Evolutionary conservation across 2,329 filamentous ascomycete species (phyloP), one percentile per base, ranked within the genome.

Genomic region (Fusarium sacchari): DNA sequence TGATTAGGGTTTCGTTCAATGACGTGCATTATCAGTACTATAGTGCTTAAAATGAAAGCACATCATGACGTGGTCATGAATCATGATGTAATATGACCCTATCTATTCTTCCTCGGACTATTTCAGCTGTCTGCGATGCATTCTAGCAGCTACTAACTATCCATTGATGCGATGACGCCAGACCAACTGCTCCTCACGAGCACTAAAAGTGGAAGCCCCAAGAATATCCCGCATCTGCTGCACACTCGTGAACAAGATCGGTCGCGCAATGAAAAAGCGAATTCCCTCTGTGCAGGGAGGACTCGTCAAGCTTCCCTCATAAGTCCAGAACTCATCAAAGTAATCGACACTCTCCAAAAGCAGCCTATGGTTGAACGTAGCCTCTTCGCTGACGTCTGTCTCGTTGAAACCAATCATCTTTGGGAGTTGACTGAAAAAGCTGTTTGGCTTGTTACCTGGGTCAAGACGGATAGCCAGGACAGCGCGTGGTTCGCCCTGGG

Each of bases 251-350:
- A 76, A 76, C 40, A 75, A 15, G 2, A 76, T 59, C n/a, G 69
- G 73, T 1, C 73, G 59, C 0, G 73, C 67, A 2, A 75, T 58
- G 15, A 75, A 75, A 17, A 70, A 76, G 0, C 73, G 63, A 7
- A 75, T 76, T 0, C 73, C 73, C 28, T 75, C 73, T 0, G 53
- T 56, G 10, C 73, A 75, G 6, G 73, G 73, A 1, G 73, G 73
- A 22, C 73, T 75, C 7, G 73, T 75, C 70, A 75, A 53, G 17
- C 73, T 75, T 0, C 73, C 73, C 44, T 76, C 55, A 28, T 75
- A 75, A 5, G 73, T 74, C 73, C 73, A 75, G 4, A 75, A 75
- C 42, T 75, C 73, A 9, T 75, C 72, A 56, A 76, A 75, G 6
- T 55, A 57, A 17, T 66, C 28, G 0, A 72, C 73, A 18, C 70